These are phyloP conservation scores for Trametes gibbosa DNA, from an alignment of 768 basidiomycete genomes.

Conservation along the genomic window DNA sequence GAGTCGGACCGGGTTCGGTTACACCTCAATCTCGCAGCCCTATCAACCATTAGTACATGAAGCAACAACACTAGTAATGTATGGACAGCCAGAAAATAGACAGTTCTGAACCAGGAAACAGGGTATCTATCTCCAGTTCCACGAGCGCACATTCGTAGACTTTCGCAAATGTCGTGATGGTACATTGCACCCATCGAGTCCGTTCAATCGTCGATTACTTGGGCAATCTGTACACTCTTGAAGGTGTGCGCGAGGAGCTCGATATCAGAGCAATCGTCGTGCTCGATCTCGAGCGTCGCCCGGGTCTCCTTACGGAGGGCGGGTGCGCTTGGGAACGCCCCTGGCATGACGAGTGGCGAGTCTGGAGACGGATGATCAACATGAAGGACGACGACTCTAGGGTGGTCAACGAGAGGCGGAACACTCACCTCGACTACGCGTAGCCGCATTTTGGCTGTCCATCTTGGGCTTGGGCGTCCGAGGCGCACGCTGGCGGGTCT, in stretches of 20 bases:
- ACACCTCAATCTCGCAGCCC: too few relatives aligned
- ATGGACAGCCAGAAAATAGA: not conserved
- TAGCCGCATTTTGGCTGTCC: constrained; percentile 20
- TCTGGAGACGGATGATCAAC: not conserved
- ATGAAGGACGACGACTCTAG: not conserved
- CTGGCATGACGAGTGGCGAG: constrained; percentile 17
- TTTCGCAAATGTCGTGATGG: too few relatives aligned
- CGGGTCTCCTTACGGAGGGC: not conserved
- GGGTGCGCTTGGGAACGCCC: constrained; percentile 8
- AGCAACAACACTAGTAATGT: not conserved
- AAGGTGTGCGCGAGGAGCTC: constrained; percentile 16
- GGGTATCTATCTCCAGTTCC: not conserved
- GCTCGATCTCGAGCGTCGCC: not conserved
- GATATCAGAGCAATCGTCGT: constrained; percentile 15
- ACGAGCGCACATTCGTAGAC: too few relatives aligned
- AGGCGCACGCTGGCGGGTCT: constrained; percentile 29
- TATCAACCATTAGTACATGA: not conserved
- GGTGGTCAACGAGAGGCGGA: not conserved
- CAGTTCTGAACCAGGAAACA: not conserved
- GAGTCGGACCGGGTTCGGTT: too few relatives aligned
- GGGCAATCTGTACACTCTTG: constrained; percentile 4
- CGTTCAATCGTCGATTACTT: not conserved
- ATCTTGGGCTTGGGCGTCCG: constrained; percentile 33
- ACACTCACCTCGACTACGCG: constrained; percentile 15
- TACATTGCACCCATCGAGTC: too few relatives aligned